Base-by-base conservation (phyloP, 768 basidiomycete genomes). In the Austroboletus eburneus region DNA sequence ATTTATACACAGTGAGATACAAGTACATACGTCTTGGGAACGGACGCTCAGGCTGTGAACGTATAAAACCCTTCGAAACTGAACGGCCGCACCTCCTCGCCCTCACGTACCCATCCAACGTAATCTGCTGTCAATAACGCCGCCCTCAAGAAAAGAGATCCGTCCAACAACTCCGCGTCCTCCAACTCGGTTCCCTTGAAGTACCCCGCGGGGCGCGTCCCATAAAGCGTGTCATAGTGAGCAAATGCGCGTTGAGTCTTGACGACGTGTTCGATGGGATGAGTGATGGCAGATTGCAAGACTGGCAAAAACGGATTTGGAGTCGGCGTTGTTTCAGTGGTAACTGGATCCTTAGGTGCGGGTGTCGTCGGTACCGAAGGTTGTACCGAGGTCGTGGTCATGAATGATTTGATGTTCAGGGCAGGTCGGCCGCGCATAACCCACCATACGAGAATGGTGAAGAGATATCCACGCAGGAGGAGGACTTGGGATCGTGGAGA, bases 261-360 rank as follows among this genome's bases (percentile, higher is more conserved):
- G 36, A 51, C 9, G 9, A 68, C 5, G 39, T 70, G 70, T 8
- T 70, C 68, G 5, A 49, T 43, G 0, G 70, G 69, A 46, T 72
- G 66, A 0, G 62, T 40, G 33, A 75, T 57, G 8, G 66, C 56
- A 2, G 63, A 62, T 42, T 75, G 67, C 30, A 76, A 56, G 51
- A 75, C 59, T 0, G 65, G 59, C 5, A 72, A 46, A 67, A 75
- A 76, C 0, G 63, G 56, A 42, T 76, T 75, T 3, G 70, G 66
- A 3, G n/a, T 45, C 2, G 51, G 50, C 1, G 44, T 50, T 22
- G 45, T 55, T 27, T 52, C 57, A 3, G 51, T 54, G 8, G 47
- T 52, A 17, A 38, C 9, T 0, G 60, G 37, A 0, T 40, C 38
- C 18, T 37, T 33, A 3, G 50, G 14, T 3, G 36, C 9, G 0